Evolutionary conservation across 2,329 filamentous ascomycete genomes (phyloP), one percentile per base, ranked within the genome.

Genomic region (Colletotrichum liaoningense): DNA sequence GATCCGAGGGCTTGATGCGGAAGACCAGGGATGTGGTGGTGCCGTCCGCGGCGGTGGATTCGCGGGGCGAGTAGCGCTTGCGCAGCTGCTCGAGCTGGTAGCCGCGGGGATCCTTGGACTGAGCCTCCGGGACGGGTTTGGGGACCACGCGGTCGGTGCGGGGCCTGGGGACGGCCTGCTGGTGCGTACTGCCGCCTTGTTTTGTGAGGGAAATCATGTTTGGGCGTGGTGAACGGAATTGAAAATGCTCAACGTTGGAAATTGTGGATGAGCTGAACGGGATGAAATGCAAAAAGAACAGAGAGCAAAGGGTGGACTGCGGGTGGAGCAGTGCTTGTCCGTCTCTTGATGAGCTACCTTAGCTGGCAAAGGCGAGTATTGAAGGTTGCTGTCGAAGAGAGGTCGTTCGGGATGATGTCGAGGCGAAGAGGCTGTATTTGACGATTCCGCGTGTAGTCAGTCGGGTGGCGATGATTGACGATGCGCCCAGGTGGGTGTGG

Each of bases 61-160:
- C 85, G 62, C 82, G 83, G 7, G 88, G 85, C 1, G 84, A 85
- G 81, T 91, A 96, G 42, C 94, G 89, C 75, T 90, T 89, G 77
- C 90, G 88, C 74, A 96, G 83, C 84, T 97, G 94, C 74, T 89
- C 89, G 63, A 96, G 83, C 80, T 97, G 93, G 79, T 95, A 97
- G 69, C 88, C 88, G 75, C 93, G 88, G 7, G 94, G 93, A 79
- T 95, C 90, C 73, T 91, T 87, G 35, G 85, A 81, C 81, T 95
- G 92, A 12, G 88, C 86, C 72, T 88, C 85, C 7, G 94, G 90
- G 2, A 93, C 84, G 12, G 94, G 94, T 79, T 91, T 93, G 72
- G 88, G 81, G 38, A 93, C 89, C 24, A 92, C 83, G 71, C 88
- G 87, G 56, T 86, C 86, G 38, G 82, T 69, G 1, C 84, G 77